These are phyloP conservation scores for Flagelloscypha sp. DNA, from an alignment of 768 basidiomycete genomes.

Conservation along the genomic window DNA sequence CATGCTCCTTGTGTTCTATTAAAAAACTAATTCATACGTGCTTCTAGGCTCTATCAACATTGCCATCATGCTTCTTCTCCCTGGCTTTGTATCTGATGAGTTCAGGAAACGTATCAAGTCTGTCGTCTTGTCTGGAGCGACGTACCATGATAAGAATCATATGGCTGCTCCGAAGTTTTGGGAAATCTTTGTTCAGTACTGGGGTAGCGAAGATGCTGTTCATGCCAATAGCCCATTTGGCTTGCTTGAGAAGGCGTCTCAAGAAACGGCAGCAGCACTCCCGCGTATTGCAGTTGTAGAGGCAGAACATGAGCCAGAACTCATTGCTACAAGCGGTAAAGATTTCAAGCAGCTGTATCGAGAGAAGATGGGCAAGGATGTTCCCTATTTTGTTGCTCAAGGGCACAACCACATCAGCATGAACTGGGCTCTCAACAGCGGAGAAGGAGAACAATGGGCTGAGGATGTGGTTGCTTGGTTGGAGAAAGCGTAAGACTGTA, in stretches of 20 bases:
- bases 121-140: conserved; percentile 36
- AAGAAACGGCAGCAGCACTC: conserved; percentile 26
- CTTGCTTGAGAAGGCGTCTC: conserved; percentile 29
- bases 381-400: conserved; percentile 29
- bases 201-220: conserved; percentile 27
- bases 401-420: conserved; percentile 62
- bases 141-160: conserved; percentile 28
- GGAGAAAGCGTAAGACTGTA: conserved; percentile 13
- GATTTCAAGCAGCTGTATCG: conserved; percentile 32
- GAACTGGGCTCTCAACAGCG: conserved; percentile 39
- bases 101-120: conserved; percentile 33
- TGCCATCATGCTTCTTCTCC: conserved; percentile 34
- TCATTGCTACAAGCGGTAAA: conserved; percentile 26
- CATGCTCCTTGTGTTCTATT: too few relatives aligned
- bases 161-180: conserved; percentile 17
- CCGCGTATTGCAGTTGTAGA: conserved; percentile 42
- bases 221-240: conserved; percentile 31
- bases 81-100: conserved; percentile 24
- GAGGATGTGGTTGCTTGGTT: conserved; percentile 34
- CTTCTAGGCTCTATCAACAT: conserved; percentile 37
- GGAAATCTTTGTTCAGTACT: conserved; percentile 27
- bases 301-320: conserved; percentile 46
- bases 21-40: too few relatives aligned
- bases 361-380: conserved; percentile 23
- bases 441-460: conserved; percentile 58